Conservation (phyloP, 805 yeast species). For the Osmozyma mogii region DNA sequence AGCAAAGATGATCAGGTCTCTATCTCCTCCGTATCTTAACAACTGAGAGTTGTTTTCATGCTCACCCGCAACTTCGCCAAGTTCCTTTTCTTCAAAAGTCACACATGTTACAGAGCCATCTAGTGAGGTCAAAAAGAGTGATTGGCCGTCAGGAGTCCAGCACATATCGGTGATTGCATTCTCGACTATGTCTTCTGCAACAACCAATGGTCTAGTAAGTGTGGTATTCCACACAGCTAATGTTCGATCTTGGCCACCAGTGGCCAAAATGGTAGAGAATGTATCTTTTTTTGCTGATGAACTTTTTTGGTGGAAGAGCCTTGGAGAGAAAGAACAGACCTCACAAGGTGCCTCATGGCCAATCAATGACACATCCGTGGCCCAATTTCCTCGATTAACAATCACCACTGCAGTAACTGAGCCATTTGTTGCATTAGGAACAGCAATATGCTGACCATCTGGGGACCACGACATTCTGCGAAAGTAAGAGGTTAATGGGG, state of each 20-base stretch:
- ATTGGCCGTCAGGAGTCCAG: conserved; percentile 79
- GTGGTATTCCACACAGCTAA: conserved; percentile 84
- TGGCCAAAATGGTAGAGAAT: conserved; percentile 72
- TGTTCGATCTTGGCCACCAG: conserved; percentile 91
- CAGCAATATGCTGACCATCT: conserved; percentile 81
- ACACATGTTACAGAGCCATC: conserved; percentile 77
- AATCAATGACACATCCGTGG: conserved; percentile 59
- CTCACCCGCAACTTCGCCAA: conserved; percentile 61
- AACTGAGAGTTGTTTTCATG: conserved; percentile 58
- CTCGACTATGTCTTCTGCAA: conserved; percentile 65
- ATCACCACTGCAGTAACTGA: conserved; percentile 70
- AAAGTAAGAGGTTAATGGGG: conserved; percentile 89
- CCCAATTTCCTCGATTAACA: conserved; percentile 75
- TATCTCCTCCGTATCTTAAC: conserved; percentile 79
- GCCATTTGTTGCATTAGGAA: conserved; percentile 79
- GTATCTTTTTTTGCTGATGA: conserved; percentile 14
- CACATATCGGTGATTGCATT: conserved; percentile 82
- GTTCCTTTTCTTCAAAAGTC: conserved; percentile 52
- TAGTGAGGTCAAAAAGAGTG: conserved; percentile 67
- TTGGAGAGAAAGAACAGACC: conserved; percentile 68
- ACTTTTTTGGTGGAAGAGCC: conserved; percentile 41
- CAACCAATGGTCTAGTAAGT: conserved; percentile 67
- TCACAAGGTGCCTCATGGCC: conserved; percentile 87
- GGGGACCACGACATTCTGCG: conserved; percentile 86
- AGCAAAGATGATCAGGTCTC: conserved; percentile 77